These are phyloP conservation scores for Metahyphopichia silvanorum DNA, from an alignment of 805 yeast species.

Conservation along the genomic window DNA sequence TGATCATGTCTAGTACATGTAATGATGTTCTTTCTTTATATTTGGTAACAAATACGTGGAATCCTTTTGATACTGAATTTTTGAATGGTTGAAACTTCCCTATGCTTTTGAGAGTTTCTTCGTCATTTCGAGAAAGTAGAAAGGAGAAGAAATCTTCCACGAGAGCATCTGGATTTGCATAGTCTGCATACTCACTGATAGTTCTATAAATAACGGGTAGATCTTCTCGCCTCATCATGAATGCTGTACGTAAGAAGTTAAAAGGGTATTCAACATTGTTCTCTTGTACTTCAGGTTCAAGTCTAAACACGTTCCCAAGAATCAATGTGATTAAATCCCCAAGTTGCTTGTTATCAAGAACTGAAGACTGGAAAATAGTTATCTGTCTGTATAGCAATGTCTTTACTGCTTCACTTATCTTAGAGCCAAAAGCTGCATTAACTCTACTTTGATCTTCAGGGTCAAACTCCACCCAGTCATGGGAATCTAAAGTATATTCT, in stretches of 20 bases:
- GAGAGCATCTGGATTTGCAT: conserved; percentile 13
- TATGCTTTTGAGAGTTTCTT: conserved; percentile 27
- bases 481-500: conserved; percentile 1
- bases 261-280: conserved; percentile 24
- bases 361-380: conserved; percentile 24
- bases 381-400: conserved; percentile 32
- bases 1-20: conserved; percentile 28
- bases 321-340: conserved; percentile 30
- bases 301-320: conserved; percentile 25
- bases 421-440: conserved; percentile 6
- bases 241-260: conserved; percentile 32
- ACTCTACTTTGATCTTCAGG: conserved; percentile 7
- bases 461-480: conserved; percentile 1
- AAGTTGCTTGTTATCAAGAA: conserved; percentile 29
- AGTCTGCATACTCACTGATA: conserved; percentile 12
- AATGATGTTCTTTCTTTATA: conserved; percentile 12
- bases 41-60: conserved; percentile 17
- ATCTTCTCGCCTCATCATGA: conserved; percentile 26
- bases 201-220: conserved; percentile 14
- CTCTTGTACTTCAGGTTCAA: conserved; percentile 12
- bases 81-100: conserved; percentile 26
- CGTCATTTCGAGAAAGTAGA: conserved; percentile 32
- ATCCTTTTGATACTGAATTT: conserved; percentile 23
- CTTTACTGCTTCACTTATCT: conserved; percentile 19
- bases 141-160: conserved; percentile 28